Evolutionary conservation across 1,284 basidiomycete genomes (phyloP), one percentile per base, ranked within the genome.

Genomic region (Amylostereum areolatum): DNA sequence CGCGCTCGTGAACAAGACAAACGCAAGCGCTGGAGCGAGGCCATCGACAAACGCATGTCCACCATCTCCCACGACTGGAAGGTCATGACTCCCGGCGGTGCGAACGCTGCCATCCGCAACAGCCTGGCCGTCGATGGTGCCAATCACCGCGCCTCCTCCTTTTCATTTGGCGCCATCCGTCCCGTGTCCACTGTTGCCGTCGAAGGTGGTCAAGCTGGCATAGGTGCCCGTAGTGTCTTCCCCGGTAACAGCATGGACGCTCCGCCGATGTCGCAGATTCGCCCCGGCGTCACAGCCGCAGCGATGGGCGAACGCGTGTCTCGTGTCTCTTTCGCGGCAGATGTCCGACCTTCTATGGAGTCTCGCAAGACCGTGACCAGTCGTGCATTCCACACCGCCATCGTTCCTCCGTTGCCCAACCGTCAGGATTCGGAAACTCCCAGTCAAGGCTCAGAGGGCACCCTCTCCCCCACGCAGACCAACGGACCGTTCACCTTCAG

Each of bases 41-140:
- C 71, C 31, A 66, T 94, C 66, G 83, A 92, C 73, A 80, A 83
- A 68, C 82, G 91, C 62, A 91, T 92, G 90, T 84, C 83, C 12
- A 83, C 83, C 52, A 81, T 90, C 55, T 83, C 81, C 5, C 69
- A 72, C 10, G 85, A 89, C 59, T 92, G 89, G 89, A 81, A 81
- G 61, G 74, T 77, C 33, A 83, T 92, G 60, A 82, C 85, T 3
- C 73, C 77, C 8, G 82, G 79, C 2, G 89, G 86, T 46, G 88
- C 88, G 1, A 73, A 74, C 34, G 84, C 81, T 35, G 87, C 84
- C 5, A 81, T 90, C 53, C 77, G 88, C 50, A 75, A 75, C 55
- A 85, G 82, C 47, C 81, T 91, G 43, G 82, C 83, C 12, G 65
- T 78, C 46, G 62, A 65, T 18, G 57, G 52, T 11, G 66, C 55